Evolutionary conservation across 2,329 filamentous ascomycete species (phyloP).

Genomic region (Thielaviopsis cerberus): DNA sequence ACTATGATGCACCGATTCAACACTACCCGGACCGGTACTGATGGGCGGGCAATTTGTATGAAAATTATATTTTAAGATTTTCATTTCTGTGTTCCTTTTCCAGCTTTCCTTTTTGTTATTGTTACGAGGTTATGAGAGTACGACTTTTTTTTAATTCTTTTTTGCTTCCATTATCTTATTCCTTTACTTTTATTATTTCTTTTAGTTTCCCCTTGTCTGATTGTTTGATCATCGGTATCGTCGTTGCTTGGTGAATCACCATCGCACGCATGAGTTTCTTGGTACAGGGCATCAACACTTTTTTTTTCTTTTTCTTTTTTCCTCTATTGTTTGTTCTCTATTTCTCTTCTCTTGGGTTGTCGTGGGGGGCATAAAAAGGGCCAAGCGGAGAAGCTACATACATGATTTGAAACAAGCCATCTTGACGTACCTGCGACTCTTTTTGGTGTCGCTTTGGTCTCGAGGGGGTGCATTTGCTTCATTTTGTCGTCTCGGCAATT

Average conservation of each 20-base stretch:
- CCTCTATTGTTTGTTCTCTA: slow-evolving; percentile 15
- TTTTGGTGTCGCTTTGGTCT: slow-evolving; percentile 12
- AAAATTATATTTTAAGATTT: not conserved
- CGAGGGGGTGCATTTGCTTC: slow-evolving; percentile 3
- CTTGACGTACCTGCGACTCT: not conserved
- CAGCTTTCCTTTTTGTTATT: slow-evolving; percentile 7
- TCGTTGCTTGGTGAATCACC: not conserved
- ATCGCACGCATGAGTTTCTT: not conserved
- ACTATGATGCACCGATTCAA: slow-evolving; percentile 9
- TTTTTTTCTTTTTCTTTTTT: slow-evolving; percentile 14
- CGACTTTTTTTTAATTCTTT: slow-evolving; percentile 12
- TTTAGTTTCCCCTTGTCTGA: slow-evolving; percentile 12
- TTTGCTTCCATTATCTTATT: slow-evolving; percentile 12
- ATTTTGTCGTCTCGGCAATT: not conserved
- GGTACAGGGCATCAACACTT: not conserved
- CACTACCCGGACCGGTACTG: not conserved
- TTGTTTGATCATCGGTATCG: not conserved
- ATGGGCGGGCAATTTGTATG: not conserved
- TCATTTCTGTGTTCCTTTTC: not conserved
- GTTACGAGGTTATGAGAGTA: slow-evolving; percentile 12
- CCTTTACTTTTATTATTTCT: slow-evolving; percentile 15
- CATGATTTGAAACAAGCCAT: not conserved
- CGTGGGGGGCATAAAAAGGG: not conserved
- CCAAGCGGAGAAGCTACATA: not conserved
- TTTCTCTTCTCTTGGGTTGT: slow-evolving; percentile 12